Percentiles rank a stretch among this genome's conserved stretches.
These are phyloP conservation scores for Aspergillus sp. DNA, from an alignment of 2,329 filamentous ascomycete species.

Conservation along the genomic window DNA sequence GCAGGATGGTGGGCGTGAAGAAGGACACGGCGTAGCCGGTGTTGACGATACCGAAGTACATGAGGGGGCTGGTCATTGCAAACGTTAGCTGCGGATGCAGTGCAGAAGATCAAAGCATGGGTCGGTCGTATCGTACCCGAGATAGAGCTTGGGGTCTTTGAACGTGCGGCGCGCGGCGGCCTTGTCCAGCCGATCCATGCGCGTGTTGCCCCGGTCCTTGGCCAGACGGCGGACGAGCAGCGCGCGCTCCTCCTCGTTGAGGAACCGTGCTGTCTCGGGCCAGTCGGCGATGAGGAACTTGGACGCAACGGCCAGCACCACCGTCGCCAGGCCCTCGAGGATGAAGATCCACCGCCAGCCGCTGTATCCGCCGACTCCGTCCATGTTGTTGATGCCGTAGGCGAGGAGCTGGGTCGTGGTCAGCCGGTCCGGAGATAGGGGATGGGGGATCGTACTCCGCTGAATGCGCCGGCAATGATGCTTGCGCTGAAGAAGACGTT, in stretches of 20 bases:
- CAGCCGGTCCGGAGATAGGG: not conserved
- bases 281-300: slow-evolving; percentile 50
- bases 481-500: slow-evolving; percentile 34
- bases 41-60: slow-evolving; percentile 61
- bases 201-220: slow-evolving; percentile 43
- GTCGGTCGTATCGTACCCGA: no score
- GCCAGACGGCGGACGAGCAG: slow-evolving; percentile 43
- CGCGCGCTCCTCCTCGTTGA: slow-evolving; percentile 45
- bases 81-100: not conserved
- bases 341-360: slow-evolving; percentile 51
- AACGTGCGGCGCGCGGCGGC: slow-evolving; percentile 48
- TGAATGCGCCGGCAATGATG: slow-evolving; percentile 41
- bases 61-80: slow-evolving; percentile 45
- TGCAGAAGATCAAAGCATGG: not conserved
- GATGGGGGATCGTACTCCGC: slow-evolving; percentile 26
- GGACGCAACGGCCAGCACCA: slow-evolving; percentile 46
- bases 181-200: slow-evolving; percentile 55
- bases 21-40: slow-evolving; percentile 46
- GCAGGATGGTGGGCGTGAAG: slow-evolving; percentile 44
- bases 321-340: slow-evolving; percentile 48
- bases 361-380: slow-evolving; percentile 38
- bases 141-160: slow-evolving; percentile 38
- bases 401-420: slow-evolving; percentile 35
- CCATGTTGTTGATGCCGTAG: slow-evolving; percentile 40
- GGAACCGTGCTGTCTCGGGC: slow-evolving; percentile 45